A percentile compares a stretch with the other conserved stretches of the same genome.
Evolutionary conservation across 2,329 filamentous ascomycete species (phyloP).

Genomic region (Penicillium occitanis): DNA sequence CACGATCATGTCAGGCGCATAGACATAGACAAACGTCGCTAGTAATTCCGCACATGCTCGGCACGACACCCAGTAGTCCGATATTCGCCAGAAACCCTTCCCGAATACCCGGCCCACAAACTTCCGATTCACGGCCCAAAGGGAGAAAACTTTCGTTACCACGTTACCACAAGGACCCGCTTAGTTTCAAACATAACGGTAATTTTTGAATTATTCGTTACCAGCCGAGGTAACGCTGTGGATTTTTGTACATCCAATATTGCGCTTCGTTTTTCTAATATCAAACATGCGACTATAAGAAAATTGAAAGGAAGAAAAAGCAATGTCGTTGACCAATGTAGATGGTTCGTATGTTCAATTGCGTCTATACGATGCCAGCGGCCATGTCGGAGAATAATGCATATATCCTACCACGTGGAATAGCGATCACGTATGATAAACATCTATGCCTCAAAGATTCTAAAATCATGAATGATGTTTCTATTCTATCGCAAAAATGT

Average conservation of each 20-base stretch:
- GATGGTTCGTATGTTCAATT: not conserved
- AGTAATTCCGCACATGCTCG: conserved; percentile 7
- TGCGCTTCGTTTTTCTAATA: not conserved
- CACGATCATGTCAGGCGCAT: not conserved
- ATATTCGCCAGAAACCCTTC: conserved; percentile 21
- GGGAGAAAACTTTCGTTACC: conserved; percentile 3
- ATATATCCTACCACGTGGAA: not conserved
- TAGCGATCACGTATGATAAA: not conserved
- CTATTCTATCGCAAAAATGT: not conserved
- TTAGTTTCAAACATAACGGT: not conserved
- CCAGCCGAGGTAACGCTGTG: conserved; percentile 20
- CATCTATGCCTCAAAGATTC: not conserved
- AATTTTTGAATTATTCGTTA: conserved; percentile 13
- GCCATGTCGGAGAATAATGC: not conserved
- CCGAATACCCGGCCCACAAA: conserved; percentile 19
- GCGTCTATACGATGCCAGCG: not conserved
- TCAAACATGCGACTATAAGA: not conserved
- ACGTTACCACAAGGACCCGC: not conserved
- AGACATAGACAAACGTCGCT: not conserved
- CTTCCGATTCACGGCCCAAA: conserved; percentile 22
- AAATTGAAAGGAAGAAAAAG: not conserved
- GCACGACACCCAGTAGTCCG: conserved; percentile 14
- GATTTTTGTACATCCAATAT: not conserved
- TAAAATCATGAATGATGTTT: not conserved
- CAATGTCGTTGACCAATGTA: not conserved